phyloP scores from a whole-genome alignment of 148 eudicot species.

The Rhododendron henanense region DNA sequence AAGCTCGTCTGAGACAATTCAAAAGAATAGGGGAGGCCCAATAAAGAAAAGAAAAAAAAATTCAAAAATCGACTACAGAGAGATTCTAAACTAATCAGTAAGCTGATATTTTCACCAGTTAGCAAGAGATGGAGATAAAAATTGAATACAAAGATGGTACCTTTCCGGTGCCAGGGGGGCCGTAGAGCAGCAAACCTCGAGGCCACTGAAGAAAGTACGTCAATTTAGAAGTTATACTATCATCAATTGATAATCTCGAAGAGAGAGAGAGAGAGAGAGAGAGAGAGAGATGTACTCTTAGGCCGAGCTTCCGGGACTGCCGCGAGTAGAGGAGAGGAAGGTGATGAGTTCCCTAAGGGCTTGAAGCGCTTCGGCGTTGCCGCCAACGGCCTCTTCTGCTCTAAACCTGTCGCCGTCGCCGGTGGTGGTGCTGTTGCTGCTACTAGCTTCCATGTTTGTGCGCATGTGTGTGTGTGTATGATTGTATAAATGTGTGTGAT shows the following conservation, averaged over 20 bases:
- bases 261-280: background rate
- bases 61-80: background rate
- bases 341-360: slow-evolving; percentile 80
- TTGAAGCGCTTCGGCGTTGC: slow-evolving; percentile 67
- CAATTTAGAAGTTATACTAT: background rate
- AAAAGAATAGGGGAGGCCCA: slow-evolving; percentile 1
- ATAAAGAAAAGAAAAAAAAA: slow-evolving; percentile 6
- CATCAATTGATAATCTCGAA: background rate
- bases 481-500: background rate
- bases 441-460: background rate
- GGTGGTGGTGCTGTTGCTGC: slow-evolving; percentile 7
- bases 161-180: slow-evolving; percentile 98
- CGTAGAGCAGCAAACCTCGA: slow-evolving; percentile 82
- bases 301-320: slow-evolving; percentile 56
- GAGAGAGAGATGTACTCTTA: slow-evolving; percentile 33
- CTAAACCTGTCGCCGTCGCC: slow-evolving; percentile 34
- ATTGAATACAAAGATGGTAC: slow-evolving; percentile 25
- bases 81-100: background rate
- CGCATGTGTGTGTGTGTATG: background rate
- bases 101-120: background rate
- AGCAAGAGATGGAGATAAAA: background rate
- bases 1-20: slow-evolving; percentile 64
- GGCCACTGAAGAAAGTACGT: slow-evolving; percentile 53
- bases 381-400: slow-evolving; percentile 82
- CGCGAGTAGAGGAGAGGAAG: slow-evolving; percentile 49